A percentile compares a stretch with the other conserved stretches of the same genome.
Conservation (phyloP, 208 protist genomes). For the Acanthamoeba royreba region DNA sequence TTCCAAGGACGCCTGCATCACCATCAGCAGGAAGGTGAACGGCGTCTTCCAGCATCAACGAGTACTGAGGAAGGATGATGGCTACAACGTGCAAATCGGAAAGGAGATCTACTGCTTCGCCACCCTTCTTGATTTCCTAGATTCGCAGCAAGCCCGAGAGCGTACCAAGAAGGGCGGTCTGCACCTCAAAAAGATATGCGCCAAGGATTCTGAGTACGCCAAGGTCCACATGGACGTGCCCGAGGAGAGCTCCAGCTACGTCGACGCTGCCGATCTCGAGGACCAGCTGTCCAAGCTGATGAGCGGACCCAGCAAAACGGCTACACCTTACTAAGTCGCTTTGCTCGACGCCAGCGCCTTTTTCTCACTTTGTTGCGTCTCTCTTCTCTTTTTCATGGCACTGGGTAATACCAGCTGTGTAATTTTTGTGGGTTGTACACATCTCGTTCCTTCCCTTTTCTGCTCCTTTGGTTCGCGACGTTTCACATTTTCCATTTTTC, state of each 20-base stretch:
- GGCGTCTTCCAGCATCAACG: neutral
- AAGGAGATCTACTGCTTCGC: neutral
- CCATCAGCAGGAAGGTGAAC: conserved; percentile 14
- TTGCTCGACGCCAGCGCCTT: no score
- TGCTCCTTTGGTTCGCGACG: no score
- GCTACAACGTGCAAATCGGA: neutral
- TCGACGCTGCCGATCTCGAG: neutral
- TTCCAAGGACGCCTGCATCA: neutral
- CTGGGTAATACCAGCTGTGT: no score
- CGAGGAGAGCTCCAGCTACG: conserved; percentile 23
- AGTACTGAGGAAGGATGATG: neutral
- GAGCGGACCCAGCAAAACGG: neutral
- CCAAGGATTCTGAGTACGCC: neutral
- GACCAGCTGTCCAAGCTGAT: neutral
- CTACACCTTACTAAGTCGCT: no score
- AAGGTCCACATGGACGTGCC: neutral
- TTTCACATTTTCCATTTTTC: no score
- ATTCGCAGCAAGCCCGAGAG: neutral
- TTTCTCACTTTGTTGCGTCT: no score
- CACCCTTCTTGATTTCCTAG: neutral
- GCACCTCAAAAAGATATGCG: conserved; percentile 2
- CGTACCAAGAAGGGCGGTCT: neutral
- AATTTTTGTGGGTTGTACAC: no score
- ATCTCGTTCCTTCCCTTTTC: no score
- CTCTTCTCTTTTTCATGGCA: neutral